Base-by-base conservation (phyloP, 805 yeast genomes). In the Myxozyma kluyveri region DNA sequence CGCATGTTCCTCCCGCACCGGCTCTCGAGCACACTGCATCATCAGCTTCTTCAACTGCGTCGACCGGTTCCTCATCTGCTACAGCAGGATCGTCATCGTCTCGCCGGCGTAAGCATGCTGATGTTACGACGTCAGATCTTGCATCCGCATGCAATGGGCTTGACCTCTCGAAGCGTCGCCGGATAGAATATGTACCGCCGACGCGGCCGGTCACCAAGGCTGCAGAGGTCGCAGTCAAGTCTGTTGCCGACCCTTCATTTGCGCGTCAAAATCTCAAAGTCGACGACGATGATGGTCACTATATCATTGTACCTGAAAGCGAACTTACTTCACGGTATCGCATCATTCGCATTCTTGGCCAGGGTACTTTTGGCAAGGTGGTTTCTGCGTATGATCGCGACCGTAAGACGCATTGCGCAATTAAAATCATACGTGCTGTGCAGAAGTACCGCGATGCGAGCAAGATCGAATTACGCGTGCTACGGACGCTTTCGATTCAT, bases 381-480 rank as follows among this genome's bases (percentile, higher is more conserved):
- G 84, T 86, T 36, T 82, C 84, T 52, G 93, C 95, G n/a, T 76
- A 75, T 60, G 98, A 93, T 65, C 72, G 75, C 47, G 69, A 74
- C 18, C 74, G 79, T 41, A 72, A 80, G 26, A 74, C 76, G 47
- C 74, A 75, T 52, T 93, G 88, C 41, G 99, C 99, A 1, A 85
- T 93, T 54, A 93, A 93, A 68, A 86, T 93, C 56, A 93, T 93
- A 45, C 76, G 95, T 52, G 88, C 96, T 19, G 85, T 93, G 22
- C 96, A 89, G 22, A 88, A 95, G 72, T 93, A 93, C 68, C 77
- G 98, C 49, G 97, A 90, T 65, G 99, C 99, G 2, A 88, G 96
- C 12, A 87, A 85, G 68, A 88, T 90, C 50, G 99, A 93, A 71
- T 74, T 93, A 23, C 72, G 98, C 43, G 88, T 93, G 10, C 72